Percentiles rank a stretch among this genome's conserved stretches.
phyloP scores from a whole-genome alignment of 208 protist genomes.

The Leishmania aethiopica region DNA sequence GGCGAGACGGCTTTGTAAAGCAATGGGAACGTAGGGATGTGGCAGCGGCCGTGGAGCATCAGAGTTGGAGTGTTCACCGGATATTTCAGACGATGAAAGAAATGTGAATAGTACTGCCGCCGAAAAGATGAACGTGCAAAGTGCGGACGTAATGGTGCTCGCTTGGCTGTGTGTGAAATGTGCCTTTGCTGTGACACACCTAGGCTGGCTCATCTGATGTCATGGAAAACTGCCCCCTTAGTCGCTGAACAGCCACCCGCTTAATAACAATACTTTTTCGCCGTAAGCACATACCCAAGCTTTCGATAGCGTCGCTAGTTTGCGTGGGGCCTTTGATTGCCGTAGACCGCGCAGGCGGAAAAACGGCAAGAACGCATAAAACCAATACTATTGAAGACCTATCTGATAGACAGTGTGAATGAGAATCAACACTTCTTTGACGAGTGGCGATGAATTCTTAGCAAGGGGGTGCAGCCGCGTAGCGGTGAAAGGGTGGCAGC shows the following conservation, averaged over 20 bases:
- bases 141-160: not conserved
- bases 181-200: not conserved
- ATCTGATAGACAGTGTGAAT: not conserved
- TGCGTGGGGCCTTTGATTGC: not conserved
- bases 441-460: not conserved
- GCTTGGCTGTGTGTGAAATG: not conserved
- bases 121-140: not conserved
- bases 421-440: not conserved
- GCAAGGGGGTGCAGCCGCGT: not conserved
- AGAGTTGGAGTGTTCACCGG: not conserved
- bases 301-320: not conserved
- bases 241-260: too few species aligned
- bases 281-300: not conserved
- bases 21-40: rapidly evolving
- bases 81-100: not conserved
- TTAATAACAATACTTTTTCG: not conserved
- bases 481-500: not conserved
- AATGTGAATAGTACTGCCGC: not conserved
- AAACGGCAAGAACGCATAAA: not conserved
- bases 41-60: not conserved
- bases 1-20: too few species aligned
- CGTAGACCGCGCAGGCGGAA: too few species aligned
- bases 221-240: not conserved
- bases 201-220: not conserved
- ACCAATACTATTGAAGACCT: not conserved